Conservation (phyloP, 2,329 filamentous ascomycete species). For the Colletotrichum higginsianum region DNA sequence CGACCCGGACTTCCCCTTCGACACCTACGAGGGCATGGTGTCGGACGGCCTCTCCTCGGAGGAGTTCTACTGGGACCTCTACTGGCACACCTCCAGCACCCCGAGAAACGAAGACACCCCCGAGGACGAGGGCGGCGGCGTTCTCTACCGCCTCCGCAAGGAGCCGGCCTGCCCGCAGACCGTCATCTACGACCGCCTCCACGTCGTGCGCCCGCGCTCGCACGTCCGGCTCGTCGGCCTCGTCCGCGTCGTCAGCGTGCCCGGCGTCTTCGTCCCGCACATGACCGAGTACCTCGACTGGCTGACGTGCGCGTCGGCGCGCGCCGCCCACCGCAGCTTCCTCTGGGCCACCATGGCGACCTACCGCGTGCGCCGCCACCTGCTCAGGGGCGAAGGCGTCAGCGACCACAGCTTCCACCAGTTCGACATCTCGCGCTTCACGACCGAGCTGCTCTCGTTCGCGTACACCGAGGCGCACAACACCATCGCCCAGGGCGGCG, state of each 20-base stretch:
- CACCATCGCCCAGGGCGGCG: neutral
- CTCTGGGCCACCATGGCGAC: conserved; percentile 51
- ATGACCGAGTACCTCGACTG: conserved; percentile 52
- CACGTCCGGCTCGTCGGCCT: conserved; percentile 50
- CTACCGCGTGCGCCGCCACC: conserved; percentile 48
- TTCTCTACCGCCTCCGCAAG: conserved; percentile 38
- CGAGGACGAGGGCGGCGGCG: conserved; percentile 9
- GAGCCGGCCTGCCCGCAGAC: neutral
- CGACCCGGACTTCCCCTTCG: conserved; percentile 39
- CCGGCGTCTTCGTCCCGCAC: conserved; percentile 40
- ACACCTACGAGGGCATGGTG: conserved; percentile 44
- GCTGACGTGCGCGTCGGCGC: conserved; percentile 47
- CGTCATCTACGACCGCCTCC: conserved; percentile 27
- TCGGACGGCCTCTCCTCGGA: conserved; percentile 45
- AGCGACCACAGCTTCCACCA: conserved; percentile 33
- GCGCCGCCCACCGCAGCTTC: conserved; percentile 47
- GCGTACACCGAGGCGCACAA: conserved; percentile 44
- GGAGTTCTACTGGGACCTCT: conserved; percentile 56
- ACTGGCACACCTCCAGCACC: conserved; percentile 48
- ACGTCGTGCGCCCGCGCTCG: conserved; percentile 19
- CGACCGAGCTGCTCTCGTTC: conserved; percentile 49
- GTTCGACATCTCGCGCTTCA: conserved; percentile 49
- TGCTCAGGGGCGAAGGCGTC: conserved; percentile 43
- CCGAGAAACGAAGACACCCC: conserved; percentile 33
- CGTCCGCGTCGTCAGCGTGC: conserved; percentile 48